phyloP scores from a whole-genome alignment of 2,329 filamentous ascomycete genomes.

The Pseudogymnoascus sp. region DNA sequence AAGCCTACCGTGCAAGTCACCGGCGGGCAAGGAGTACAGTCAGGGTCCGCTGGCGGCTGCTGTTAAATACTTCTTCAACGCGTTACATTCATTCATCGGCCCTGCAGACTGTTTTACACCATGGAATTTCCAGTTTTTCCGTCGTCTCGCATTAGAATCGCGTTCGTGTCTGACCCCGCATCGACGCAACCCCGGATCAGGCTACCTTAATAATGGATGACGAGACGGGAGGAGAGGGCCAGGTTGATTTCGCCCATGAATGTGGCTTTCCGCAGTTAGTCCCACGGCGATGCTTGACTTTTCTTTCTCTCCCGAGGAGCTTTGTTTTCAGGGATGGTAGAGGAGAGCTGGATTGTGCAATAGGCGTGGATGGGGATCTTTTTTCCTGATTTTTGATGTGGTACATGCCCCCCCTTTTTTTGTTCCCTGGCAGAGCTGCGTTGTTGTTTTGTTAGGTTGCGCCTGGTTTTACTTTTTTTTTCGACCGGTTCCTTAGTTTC shows the following conservation, averaged over 20 bases:
- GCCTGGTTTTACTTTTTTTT: slow-evolving; percentile 4
- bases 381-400: slow-evolving; percentile 8
- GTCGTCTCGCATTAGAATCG: slow-evolving; percentile 7
- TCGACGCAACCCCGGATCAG: slow-evolving; percentile 5
- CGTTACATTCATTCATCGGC: slow-evolving; percentile 1
- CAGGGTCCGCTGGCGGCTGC: slow-evolving; percentile 76
- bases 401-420: slow-evolving; percentile 4
- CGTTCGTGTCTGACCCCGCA: slow-evolving; percentile 5
- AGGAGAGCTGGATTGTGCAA: slow-evolving; percentile 7
- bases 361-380: slow-evolving; percentile 4
- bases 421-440: slow-evolving; percentile 1
- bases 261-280: background rate
- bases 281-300: slow-evolving; percentile 6
- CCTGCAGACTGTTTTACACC: background rate
- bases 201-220: slow-evolving; percentile 9
- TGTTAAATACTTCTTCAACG: slow-evolving; percentile 52
- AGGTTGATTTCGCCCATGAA: background rate
- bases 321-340: slow-evolving; percentile 7
- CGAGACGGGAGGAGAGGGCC: slow-evolving; percentile 1
- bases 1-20: slow-evolving; percentile 97
- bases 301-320: background rate
- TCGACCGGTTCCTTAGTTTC: slow-evolving; percentile 4
- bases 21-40: slow-evolving; percentile 87
- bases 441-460: slow-evolving; percentile 5
- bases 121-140: slow-evolving; percentile 6